phyloP scores from a whole-genome alignment of 2,329 filamentous ascomycete genomes.

The Zasmidium angulare region DNA sequence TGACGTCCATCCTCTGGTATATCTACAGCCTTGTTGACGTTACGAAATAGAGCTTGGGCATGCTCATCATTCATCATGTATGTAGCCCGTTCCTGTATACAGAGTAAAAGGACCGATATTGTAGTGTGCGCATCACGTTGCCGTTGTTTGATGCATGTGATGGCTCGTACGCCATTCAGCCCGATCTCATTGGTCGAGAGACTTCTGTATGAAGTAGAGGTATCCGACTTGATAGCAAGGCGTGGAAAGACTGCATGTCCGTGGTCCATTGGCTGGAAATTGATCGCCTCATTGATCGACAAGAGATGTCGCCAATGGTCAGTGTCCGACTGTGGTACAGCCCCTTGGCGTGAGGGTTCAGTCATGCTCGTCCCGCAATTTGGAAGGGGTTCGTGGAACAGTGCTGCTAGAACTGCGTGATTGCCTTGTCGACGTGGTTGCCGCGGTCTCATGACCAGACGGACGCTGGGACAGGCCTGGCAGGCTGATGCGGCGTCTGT shows the following conservation, averaged over 20 bases:
- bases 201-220: neutral
- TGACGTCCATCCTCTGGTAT: too few relatives aligned
- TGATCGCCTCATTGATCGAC: too few relatives aligned
- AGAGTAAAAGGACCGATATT: neutral
- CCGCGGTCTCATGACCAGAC: conserved; percentile 19
- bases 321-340: neutral
- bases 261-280: too few relatives aligned
- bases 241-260: too few relatives aligned
- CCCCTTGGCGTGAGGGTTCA: conserved; percentile 2
- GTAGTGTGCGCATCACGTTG: neutral
- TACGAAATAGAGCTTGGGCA: too few relatives aligned
- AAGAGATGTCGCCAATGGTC: too few relatives aligned
- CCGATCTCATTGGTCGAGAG: too few relatives aligned
- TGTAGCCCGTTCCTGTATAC: too few relatives aligned
- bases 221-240: neutral
- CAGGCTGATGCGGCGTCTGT: conserved; percentile 45
- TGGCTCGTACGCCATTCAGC: neutral
- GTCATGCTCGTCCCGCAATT: conserved; percentile 10
- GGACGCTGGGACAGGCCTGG: conserved; percentile 25
- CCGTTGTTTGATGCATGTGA: neutral
- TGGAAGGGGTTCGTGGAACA: conserved; percentile 15
- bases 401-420: conserved; percentile 17
- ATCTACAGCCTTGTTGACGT: too few relatives aligned
- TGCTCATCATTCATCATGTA: too few relatives aligned
- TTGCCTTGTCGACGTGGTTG: conserved; percentile 23